Conservation (phyloP, 768 basidiomycete genomes). For the Suillus decipiens region DNA sequence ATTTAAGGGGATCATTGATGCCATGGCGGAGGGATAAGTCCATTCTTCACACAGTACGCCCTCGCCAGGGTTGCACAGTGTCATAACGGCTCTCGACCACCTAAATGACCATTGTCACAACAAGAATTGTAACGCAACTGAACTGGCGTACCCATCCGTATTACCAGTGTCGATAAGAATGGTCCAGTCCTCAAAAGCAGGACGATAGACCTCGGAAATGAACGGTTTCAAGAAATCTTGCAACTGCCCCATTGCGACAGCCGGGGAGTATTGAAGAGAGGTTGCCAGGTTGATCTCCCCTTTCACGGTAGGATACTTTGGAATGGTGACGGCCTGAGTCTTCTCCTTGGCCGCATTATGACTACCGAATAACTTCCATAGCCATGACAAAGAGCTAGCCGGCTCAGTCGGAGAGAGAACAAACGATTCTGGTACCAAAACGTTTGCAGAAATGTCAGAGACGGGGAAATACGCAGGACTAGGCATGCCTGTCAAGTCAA, state of each 20-base stretch:
- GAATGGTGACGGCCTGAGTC: constrained; percentile 53
- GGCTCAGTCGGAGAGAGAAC: constrained; percentile 34
- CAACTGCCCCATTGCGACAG: constrained; percentile 24
- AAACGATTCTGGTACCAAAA: constrained; percentile 52
- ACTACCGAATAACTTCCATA: constrained; percentile 54
- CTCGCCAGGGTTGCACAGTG: constrained; percentile 70
- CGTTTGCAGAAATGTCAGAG: constrained; percentile 56
- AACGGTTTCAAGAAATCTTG: constrained; percentile 37
- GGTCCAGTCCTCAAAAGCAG: constrained; percentile 61
- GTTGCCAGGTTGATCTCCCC: constrained; percentile 58
- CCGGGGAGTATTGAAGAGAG: constrained; percentile 67
- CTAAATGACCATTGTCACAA: constrained; percentile 15
- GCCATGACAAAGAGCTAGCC: constrained; percentile 49
- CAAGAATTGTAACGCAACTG: constrained; percentile 9
- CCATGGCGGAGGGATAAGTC: constrained; percentile 68
- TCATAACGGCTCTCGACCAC: constrained; percentile 57
- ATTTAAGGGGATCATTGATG: constrained; percentile 34
- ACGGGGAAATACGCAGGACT: constrained; percentile 72
- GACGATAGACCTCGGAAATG: constrained; percentile 44
- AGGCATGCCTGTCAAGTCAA: constrained; percentile 52
- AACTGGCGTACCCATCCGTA: constrained; percentile 54
- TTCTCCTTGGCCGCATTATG: constrained; percentile 38
- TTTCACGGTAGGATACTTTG: constrained; percentile 54
- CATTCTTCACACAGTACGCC: constrained; percentile 64
- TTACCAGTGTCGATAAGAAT: constrained; percentile 65